Conservation (phyloP, 495 filamentous ascomycete genomes). For the Sordaria brevicollis region DNA sequence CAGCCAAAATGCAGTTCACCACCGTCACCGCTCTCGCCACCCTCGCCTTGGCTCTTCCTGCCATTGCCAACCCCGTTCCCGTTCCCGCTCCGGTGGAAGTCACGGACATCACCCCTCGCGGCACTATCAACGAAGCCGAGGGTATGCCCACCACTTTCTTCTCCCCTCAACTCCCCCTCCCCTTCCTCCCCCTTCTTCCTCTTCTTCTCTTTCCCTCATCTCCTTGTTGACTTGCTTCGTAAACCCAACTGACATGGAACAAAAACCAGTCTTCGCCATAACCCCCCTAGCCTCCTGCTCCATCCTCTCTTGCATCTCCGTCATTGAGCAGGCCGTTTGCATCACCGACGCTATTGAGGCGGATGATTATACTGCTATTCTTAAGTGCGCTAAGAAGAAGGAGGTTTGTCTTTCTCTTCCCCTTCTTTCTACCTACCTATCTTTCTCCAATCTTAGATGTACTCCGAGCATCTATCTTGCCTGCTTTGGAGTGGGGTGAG, state of each 20-base stretch:
- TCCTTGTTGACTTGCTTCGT: neutral
- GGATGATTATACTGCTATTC: slow-evolving; percentile 7
- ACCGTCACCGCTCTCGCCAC: slow-evolving; percentile 4
- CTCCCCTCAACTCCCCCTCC: too few relatives aligned
- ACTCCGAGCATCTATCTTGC: too few relatives aligned
- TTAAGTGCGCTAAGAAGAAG: slow-evolving; percentile 12
- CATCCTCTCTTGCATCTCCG: slow-evolving; percentile 10
- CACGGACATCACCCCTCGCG: slow-evolving; percentile 7
- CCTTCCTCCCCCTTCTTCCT: too few relatives aligned
- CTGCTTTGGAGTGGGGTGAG: too few relatives aligned
- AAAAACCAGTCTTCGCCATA: slow-evolving; percentile 9
- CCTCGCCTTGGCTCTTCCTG: slow-evolving; percentile 1
- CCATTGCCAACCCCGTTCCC: neutral
- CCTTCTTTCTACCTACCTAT: too few relatives aligned
- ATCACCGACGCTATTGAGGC: slow-evolving; percentile 7
- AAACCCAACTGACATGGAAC: too few relatives aligned
- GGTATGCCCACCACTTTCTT: too few relatives aligned
- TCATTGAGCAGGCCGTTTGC: slow-evolving; percentile 10
- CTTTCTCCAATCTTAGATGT: too few relatives aligned
- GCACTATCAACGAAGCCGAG: slow-evolving; percentile 10
- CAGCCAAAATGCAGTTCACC: slow-evolving; percentile 6
- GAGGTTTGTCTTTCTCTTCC: too few relatives aligned
- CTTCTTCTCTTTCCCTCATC: neutral
- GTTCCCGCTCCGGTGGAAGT: neutral
- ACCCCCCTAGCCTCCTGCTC: slow-evolving; percentile 5